Conservation (phyloP, 768 basidiomycete species). For the Floccularia luteovirens region DNA sequence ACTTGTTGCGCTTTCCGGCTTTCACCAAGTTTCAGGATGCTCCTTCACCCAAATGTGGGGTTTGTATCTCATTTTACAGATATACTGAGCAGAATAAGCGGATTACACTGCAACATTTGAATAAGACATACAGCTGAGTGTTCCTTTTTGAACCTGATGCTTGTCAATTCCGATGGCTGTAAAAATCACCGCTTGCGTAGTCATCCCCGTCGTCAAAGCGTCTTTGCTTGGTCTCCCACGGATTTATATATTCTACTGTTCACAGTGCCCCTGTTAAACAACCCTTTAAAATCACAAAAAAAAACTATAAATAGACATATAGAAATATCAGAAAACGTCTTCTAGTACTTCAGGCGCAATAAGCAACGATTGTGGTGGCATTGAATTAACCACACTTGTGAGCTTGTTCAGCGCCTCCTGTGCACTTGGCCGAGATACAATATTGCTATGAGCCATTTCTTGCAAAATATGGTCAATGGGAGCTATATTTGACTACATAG, state of each 20-base stretch:
- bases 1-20: conserved; percentile 8
- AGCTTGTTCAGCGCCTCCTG: conserved; percentile 13
- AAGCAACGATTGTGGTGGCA: conserved; percentile 32
- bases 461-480: conserved; percentile 9
- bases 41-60: conserved; percentile 38
- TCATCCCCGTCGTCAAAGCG: conserved; percentile 13
- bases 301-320: no score
- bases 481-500: conserved; percentile 8
- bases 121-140: conserved; percentile 43
- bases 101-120: not conserved
- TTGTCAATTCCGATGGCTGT: conserved; percentile 54
- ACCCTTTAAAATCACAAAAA: no score
- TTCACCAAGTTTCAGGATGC: conserved; percentile 36
- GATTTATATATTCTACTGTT: conserved; percentile 45
- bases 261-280: conserved; percentile 70
- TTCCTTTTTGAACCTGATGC: conserved; percentile 50
- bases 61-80: conserved; percentile 68
- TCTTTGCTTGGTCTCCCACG: conserved; percentile 49
- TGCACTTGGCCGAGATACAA: conserved; percentile 1
- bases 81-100: conserved; percentile 1
- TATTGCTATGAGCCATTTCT: conserved; percentile 4
- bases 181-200: conserved; percentile 74
- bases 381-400: conserved; percentile 14
- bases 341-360: no score
- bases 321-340: no score